phyloP scores from a whole-genome alignment of 1,284 basidiomycete species.

The Ustilago crameri region DNA sequence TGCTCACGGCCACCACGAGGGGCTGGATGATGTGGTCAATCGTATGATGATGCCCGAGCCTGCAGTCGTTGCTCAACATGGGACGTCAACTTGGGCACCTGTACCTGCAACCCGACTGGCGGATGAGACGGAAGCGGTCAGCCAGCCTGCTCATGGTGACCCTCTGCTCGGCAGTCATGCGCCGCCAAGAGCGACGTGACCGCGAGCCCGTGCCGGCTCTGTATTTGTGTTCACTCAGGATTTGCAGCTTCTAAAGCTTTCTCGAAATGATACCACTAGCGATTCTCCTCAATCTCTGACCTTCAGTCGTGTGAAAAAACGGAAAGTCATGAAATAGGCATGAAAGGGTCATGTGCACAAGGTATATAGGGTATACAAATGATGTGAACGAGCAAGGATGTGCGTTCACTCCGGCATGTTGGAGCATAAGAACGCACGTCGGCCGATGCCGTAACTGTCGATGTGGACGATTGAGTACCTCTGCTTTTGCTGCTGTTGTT shows the following conservation, averaged over 20 bases:
- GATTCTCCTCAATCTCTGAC: no score
- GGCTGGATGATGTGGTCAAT: conserved; percentile 36
- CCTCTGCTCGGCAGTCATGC: conserved; percentile 40
- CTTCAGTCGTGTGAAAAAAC: no score
- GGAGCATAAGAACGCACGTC: conserved; percentile 33
- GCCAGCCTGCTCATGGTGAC: no score
- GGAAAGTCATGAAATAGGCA: no score
- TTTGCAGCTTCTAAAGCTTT: background rate
- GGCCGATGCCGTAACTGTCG: conserved; percentile 43
- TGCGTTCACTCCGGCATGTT: conserved; percentile 17
- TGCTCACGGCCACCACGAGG: conserved; percentile 34
- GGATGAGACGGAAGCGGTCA: no score
- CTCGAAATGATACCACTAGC: background rate
- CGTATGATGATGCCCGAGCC: conserved; percentile 41
- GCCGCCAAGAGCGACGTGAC: conserved; percentile 3
- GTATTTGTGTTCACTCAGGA: no score
- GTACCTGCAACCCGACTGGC: conserved; percentile 16
- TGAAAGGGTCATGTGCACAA: no score
- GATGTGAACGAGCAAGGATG: no score
- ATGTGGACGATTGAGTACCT: conserved; percentile 56
- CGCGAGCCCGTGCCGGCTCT: no score
- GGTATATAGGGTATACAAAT: no score
- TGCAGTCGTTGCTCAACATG: conserved; percentile 6
- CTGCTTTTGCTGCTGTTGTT: no score
- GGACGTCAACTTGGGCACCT: conserved; percentile 3